Evolutionary conservation across 805 yeast genomes (phyloP).

Genomic region (Ogataea ganodermae): DNA sequence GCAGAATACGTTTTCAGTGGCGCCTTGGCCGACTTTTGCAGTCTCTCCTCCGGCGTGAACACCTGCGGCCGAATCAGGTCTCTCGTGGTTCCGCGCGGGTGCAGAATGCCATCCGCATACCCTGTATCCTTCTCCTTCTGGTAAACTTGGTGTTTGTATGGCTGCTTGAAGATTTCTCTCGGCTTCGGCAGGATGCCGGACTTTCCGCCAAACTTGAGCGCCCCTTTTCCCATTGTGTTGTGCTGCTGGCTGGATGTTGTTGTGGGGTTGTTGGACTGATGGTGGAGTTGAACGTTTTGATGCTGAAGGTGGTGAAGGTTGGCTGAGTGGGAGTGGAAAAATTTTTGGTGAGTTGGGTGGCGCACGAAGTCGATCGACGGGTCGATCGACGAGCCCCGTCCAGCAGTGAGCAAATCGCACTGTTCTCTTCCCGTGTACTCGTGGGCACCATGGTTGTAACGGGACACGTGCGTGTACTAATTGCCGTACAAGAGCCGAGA

Average conservation of each 20-base stretch:
- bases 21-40: constrained; percentile 51
- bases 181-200: constrained; percentile 83
- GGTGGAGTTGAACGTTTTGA: too few species aligned
- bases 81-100: constrained; percentile 65
- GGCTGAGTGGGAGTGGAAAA: constrained; percentile 9
- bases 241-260: background rate
- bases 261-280: too few species aligned
- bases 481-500: too few species aligned
- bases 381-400: constrained; percentile 9
- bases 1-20: constrained; percentile 40
- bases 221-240: constrained; percentile 49
- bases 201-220: constrained; percentile 57
- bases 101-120: constrained; percentile 69
- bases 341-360: constrained; percentile 10
- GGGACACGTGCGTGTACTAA: too few species aligned
- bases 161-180: constrained; percentile 73
- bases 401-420: too few species aligned
- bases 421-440: too few species aligned
- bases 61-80: constrained; percentile 54
- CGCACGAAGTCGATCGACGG: constrained; percentile 3
- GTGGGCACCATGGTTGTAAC: too few species aligned
- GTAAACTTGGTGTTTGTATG: constrained; percentile 54
- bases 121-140: constrained; percentile 57
- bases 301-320: background rate
- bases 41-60: constrained; percentile 60